Evolutionary conservation across 2,329 filamentous ascomycete genomes (phyloP), one percentile per base, ranked within the genome.

Genomic region (Colletotrichum eleusines): DNA sequence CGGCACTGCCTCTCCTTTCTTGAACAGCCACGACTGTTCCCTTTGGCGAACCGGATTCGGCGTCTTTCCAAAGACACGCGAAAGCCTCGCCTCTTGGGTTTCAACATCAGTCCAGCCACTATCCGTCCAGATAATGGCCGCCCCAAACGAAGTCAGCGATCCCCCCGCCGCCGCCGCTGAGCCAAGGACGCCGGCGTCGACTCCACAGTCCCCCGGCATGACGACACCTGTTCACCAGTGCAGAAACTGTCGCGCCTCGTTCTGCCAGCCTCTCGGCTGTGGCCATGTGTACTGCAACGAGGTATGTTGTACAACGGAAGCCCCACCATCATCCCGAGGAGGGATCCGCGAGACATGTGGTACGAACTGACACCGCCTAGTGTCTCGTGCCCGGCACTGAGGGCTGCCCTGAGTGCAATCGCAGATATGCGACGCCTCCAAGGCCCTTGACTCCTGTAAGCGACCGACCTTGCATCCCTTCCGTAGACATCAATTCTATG

Each of bases 241-340:
- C 65, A 65, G 61, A 31, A 26, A 23, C 23, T 69, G 66, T 28
- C 53, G 61, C 4, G 54, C 33, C 3, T 65, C 66, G 3, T 59
- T 65, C 38, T 64, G 61, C 38, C 35, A 65, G 18, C 66, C 66
- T 38, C 44, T 69, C 12, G 26, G 44, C 8, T 69, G 66, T 38
- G 66, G 66, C 8, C 66, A 69, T 53, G 61, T 65, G 16, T 69
- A 60, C 28, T 69, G 66, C n/a, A 38, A 65, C 26, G 46, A 69
- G 53, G 66, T 68, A 1, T 18, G 51, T n/a, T 5, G 3, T 9
- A 14, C 20, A 35, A 23, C 16, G n/a, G n/a, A 9, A 20, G 14
- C 6, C 3, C 23, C 12, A 7, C 23, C n/a, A 5, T 18, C 7
- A 18, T 9, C 2, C 20, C 7, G 9, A 18, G 12, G 33, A 38